Evolutionary conservation across 2,329 filamentous ascomycete genomes (phyloP).

Genomic region (Pseudonectria buxi): DNA sequence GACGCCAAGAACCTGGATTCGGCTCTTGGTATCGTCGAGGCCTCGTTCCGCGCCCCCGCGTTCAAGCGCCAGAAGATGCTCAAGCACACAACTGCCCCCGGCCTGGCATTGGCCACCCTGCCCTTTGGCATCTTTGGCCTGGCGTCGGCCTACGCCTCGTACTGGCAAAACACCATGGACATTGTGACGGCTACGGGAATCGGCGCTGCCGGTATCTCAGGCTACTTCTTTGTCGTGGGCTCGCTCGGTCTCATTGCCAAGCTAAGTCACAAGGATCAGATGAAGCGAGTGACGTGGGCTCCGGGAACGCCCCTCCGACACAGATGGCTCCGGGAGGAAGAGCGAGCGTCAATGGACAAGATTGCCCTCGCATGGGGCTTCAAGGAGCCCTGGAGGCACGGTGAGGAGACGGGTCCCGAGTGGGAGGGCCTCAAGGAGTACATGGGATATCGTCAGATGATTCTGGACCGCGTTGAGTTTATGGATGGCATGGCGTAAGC

Average conservation of each 20-base stretch:
- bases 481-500: slow-evolving; percentile 75
- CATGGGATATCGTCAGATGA: slow-evolving; percentile 76
- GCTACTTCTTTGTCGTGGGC: slow-evolving; percentile 75
- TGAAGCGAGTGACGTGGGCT: slow-evolving; percentile 88
- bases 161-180: slow-evolving; percentile 65
- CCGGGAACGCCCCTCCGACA: slow-evolving; percentile 72
- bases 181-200: slow-evolving; percentile 65
- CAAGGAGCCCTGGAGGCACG: slow-evolving; percentile 68
- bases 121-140: slow-evolving; percentile 65
- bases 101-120: slow-evolving; percentile 48
- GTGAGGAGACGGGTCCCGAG: slow-evolving; percentile 84
- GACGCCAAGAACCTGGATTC: slow-evolving; percentile 69
- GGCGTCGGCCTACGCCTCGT: slow-evolving; percentile 44
- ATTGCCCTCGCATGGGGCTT: slow-evolving; percentile 91
- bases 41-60: slow-evolving; percentile 59
- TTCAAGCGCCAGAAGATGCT: slow-evolving; percentile 63
- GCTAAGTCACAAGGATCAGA: slow-evolving; percentile 87
- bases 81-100: slow-evolving; percentile 55
- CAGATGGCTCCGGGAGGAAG: slow-evolving; percentile 84
- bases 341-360: slow-evolving; percentile 78
- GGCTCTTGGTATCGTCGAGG: slow-evolving; percentile 68
- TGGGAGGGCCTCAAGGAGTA: slow-evolving; percentile 85
- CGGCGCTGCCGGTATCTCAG: slow-evolving; percentile 71
- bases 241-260: slow-evolving; percentile 79
- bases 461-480: slow-evolving; percentile 79